phyloP scores from a whole-genome alignment of 169 alveolate species.

The Cryptosporidium baileyi region DNA sequence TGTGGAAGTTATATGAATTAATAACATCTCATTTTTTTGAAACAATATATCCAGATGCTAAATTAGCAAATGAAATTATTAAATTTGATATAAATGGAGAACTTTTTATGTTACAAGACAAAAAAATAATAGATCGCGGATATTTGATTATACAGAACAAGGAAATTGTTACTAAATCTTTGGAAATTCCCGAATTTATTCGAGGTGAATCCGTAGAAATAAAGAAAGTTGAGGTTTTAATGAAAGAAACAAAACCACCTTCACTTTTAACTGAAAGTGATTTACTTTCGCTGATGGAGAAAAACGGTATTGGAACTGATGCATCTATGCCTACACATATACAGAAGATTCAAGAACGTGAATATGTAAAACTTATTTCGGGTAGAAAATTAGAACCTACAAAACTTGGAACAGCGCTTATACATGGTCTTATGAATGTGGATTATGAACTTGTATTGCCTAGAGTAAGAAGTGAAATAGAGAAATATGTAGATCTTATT shows the following conservation, averaged over 20 bases:
- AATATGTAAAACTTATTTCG: slow-evolving; percentile 88
- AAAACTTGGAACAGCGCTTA: slow-evolving; percentile 89
- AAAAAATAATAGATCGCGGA: slow-evolving; percentile 83
- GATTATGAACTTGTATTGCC: slow-evolving; percentile 92
- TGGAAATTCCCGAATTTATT: slow-evolving; percentile 70
- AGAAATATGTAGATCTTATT: slow-evolving; percentile 86
- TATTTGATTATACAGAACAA: slow-evolving; percentile 81
- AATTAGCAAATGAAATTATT: slow-evolving; percentile 79
- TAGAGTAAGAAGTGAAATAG: slow-evolving; percentile 90
- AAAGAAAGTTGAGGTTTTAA: slow-evolving; percentile 36
- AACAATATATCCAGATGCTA: slow-evolving; percentile 84
- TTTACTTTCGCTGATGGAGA: slow-evolving; percentile 93
- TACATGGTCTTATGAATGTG: slow-evolving; percentile 88
- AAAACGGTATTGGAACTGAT: slow-evolving; percentile 97
- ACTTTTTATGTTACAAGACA: slow-evolving; percentile 79
- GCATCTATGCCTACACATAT: slow-evolving; percentile 99
- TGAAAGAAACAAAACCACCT: slow-evolving; percentile 90
- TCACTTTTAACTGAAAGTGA: slow-evolving; percentile 95
- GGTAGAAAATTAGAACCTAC: slow-evolving; percentile 92
- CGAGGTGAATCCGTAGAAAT: neutral
- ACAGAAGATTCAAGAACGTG: slow-evolving; percentile 95
- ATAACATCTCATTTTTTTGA: slow-evolving; percentile 89
- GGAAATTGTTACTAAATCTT: slow-evolving; percentile 69
- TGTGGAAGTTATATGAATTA: slow-evolving; percentile 84
- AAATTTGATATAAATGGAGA: slow-evolving; percentile 80